A percentile compares a stretch with the other conserved stretches of the same genome.
Evolutionary conservation across 371 early-diverging fungal genomes (phyloP).

Genomic region (Rhizopus sp.): DNA sequence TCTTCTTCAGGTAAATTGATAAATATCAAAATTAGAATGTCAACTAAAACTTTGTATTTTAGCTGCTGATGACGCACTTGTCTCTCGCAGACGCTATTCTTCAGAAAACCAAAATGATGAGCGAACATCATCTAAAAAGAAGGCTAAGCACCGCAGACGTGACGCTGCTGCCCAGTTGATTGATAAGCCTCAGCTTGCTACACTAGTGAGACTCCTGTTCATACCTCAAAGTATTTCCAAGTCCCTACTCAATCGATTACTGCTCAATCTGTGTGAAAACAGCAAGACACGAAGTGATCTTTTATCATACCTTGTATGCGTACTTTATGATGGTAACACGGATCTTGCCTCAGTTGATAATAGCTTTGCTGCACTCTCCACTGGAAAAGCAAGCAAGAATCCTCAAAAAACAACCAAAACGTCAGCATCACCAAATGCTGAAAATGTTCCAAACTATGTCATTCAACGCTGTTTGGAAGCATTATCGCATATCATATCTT

Average conservation of each 20-base stretch:
- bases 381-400: conserved; percentile 43
- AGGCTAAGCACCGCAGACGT: conserved; percentile 38
- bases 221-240: conserved; percentile 77
- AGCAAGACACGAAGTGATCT: conserved; percentile 84
- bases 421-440: conserved; percentile 19
- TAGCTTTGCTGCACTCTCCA: conserved; percentile 76
- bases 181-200: conserved; percentile 79
- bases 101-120: conserved; percentile 11
- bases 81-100: conserved; percentile 18
- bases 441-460: conserved; percentile 79
- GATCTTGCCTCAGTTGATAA: conserved; percentile 79
- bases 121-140: conserved; percentile 40
- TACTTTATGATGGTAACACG: conserved; percentile 82
- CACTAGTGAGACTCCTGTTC: conserved; percentile 83
- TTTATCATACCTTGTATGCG: conserved; percentile 81
- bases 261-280: conserved; percentile 92
- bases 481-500: conserved; percentile 70
- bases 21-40: background rate
- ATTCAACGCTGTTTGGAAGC: conserved; percentile 88
- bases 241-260: conserved; percentile 66
- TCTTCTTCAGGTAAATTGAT: conserved; percentile 6
- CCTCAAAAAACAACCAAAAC: background rate
- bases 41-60: background rate
- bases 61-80: conserved; percentile 1
- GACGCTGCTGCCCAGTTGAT: conserved; percentile 79